These are phyloP conservation scores for Millerago galiae DNA, from an alignment of 805 yeast genomes.

Conservation along the genomic window DNA sequence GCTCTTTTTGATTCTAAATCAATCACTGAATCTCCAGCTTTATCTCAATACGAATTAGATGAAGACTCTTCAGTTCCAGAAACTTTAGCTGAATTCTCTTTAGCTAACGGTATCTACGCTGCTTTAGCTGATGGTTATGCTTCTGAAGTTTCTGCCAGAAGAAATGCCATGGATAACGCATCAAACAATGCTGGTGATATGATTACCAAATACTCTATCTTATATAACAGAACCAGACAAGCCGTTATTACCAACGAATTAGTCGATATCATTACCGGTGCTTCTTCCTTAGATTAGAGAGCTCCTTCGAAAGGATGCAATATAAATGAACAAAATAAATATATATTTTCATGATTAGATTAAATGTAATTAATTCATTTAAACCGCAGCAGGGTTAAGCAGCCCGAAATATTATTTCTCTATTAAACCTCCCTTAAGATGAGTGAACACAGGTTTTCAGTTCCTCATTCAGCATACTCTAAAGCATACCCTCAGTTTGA, in stretches of 20 bases:
- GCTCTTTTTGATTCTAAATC: constrained; percentile 63
- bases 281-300: constrained; percentile 86
- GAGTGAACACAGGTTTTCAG: constrained; percentile 3
- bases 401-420: not conserved
- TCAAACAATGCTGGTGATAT: constrained; percentile 99
- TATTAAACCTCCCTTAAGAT: not conserved
- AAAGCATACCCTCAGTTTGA: constrained; percentile 14
- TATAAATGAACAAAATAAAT: constrained; percentile 2
- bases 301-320: constrained; percentile 9
- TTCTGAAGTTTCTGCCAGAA: constrained; percentile 95
- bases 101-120: constrained; percentile 82
- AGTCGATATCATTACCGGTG: constrained; percentile 99
- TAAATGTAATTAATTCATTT: too few species aligned
- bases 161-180: constrained; percentile 99
- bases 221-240: constrained; percentile 99
- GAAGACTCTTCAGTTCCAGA: constrained; percentile 62
- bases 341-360: constrained; percentile 7
- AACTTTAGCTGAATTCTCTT: constrained; percentile 75
- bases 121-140: constrained; percentile 98
- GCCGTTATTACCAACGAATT: constrained; percentile 98
- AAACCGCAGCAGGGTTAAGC: not conserved
- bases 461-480: constrained; percentile 21
- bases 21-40: constrained; percentile 79
- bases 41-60: constrained; percentile 75
- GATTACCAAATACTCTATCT: constrained; percentile 92